Evolutionary conservation across 1,284 basidiomycete species (phyloP).

Genomic region (Hymenochaete sp.): DNA sequence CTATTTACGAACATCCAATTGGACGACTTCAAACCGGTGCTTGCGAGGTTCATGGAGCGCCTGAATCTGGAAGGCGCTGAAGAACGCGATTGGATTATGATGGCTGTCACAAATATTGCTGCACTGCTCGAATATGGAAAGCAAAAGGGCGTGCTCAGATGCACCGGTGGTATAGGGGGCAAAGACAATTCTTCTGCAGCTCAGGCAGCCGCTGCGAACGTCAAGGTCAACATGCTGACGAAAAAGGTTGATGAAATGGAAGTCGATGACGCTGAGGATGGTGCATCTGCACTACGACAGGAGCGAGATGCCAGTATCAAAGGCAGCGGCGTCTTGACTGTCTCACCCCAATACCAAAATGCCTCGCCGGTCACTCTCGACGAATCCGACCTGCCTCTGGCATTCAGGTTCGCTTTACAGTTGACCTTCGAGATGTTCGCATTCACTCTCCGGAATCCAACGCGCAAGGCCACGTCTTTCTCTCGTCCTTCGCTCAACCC

Average conservation of each 20-base stretch:
- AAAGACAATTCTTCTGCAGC: slow-evolving; percentile 28
- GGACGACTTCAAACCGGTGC: slow-evolving; percentile 78
- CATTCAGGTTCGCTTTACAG: slow-evolving; percentile 67
- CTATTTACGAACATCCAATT: slow-evolving; percentile 91
- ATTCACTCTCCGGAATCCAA: slow-evolving; percentile 61
- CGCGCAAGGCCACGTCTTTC: slow-evolving; percentile 48
- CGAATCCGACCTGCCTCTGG: slow-evolving; percentile 40
- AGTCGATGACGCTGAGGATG: slow-evolving; percentile 43
- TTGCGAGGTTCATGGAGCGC: slow-evolving; percentile 80
- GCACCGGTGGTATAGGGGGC: slow-evolving; percentile 37
- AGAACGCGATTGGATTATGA: slow-evolving; percentile 93
- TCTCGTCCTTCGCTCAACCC: slow-evolving; percentile 66
- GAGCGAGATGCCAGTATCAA: slow-evolving; percentile 16
- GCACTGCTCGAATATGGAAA: slow-evolving; percentile 84
- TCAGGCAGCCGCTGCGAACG: slow-evolving; percentile 27
- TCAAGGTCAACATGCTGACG: slow-evolving; percentile 29
- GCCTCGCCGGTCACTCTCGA: slow-evolving; percentile 22
- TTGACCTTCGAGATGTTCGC: slow-evolving; percentile 77
- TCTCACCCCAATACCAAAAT: slow-evolving; percentile 34
- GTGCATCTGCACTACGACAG: slow-evolving; percentile 18
- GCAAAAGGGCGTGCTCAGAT: slow-evolving; percentile 62
- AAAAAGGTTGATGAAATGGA: slow-evolving; percentile 48
- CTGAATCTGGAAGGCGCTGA: slow-evolving; percentile 73
- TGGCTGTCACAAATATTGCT: slow-evolving; percentile 80
- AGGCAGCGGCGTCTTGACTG: slow-evolving; percentile 20